Base-by-base conservation (phyloP, 768 basidiomycete genomes). In the Mycena olivaceomarginata region DNA sequence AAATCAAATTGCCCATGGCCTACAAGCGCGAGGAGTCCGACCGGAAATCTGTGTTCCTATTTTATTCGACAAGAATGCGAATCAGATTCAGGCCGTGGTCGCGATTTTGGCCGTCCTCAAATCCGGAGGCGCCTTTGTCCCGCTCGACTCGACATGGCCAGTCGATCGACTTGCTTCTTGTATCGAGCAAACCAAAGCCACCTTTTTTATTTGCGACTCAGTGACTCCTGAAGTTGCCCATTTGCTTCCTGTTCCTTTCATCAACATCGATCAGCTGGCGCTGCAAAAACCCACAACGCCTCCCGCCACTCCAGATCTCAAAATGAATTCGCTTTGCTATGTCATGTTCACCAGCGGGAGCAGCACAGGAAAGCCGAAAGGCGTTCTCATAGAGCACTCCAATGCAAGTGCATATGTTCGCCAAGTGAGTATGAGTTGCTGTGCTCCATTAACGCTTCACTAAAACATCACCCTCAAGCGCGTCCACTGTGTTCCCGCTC, bases 1-100 rank as follows among this genome's bases (percentile, higher is more conserved):
- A 20, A 70, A 70, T 48, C 69, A 70, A 70, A 59, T 37, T 11
- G 69, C 69, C 10, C 69, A 70, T 10, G 69, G 69, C 45, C 45
- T 70, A 11, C 69, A 70, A 39, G 31, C 25, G 7, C 59, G 16
- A 39, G 69, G 59, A 25, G 69, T 70, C 4, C 22, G 4, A n/a
- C 69, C 59, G n/a, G 69, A 62, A 48, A 39, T 48, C 43, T 62
- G 57, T 15, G 69, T 70, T 2, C 69, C 69, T 45, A 37, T 70
- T 12, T 18, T 70, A 12, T 70, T 70, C 20, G 43, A 62, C 22
- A 70, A 62, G 20, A 62, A 70, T 12, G 0, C 3, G 2, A 62
- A 60, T 22, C 57, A 70, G 16, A 70, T 70, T 4, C 31, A 70
- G 45, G 45, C 59, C 1, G 68, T 70, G 16, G 57, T 70, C 10